Evolutionary conservation across 2,329 filamentous ascomycete species (phyloP).

Genomic region (Pseudogymnoascus sp.): DNA sequence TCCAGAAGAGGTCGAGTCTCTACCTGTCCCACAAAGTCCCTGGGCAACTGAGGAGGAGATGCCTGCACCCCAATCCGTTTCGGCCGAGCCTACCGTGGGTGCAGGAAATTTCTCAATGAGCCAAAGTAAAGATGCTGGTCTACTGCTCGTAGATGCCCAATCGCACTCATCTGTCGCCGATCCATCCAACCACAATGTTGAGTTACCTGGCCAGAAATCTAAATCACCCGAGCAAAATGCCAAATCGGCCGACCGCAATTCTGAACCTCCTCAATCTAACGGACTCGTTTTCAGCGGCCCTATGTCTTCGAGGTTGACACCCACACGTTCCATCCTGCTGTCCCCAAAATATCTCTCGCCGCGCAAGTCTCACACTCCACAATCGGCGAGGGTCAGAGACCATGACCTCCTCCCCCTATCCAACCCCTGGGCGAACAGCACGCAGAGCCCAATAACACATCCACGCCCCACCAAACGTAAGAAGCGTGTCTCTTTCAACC

Average conservation of each 20-base stretch:
- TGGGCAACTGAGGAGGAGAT: slow-evolving; percentile 19
- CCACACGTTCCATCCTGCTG: not conserved
- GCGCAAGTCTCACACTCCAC: not conserved
- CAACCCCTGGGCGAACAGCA: not conserved
- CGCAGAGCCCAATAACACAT: not conserved
- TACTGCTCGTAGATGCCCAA: not conserved
- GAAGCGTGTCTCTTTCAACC: slow-evolving; percentile 27
- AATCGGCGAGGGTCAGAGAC: not conserved
- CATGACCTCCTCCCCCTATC: not conserved
- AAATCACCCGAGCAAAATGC: not conserved
- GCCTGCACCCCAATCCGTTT: not conserved
- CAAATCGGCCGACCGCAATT: not conserved
- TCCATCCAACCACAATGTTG: not conserved
- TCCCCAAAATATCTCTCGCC: not conserved
- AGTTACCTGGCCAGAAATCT: not conserved
- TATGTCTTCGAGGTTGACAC: not conserved
- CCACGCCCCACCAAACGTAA: slow-evolving; percentile 13
- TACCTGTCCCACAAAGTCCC: slow-evolving; percentile 23
- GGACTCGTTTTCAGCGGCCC: not conserved
- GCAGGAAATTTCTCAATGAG: not conserved
- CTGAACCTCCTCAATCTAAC: not conserved
- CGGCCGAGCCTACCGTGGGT: not conserved
- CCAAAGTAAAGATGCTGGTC: not conserved
- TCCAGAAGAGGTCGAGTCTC: not conserved
- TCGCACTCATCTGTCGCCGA: not conserved